Evolutionary conservation across 257 asterid species (phyloP).

Genomic region (Solanum etuberosum): DNA sequence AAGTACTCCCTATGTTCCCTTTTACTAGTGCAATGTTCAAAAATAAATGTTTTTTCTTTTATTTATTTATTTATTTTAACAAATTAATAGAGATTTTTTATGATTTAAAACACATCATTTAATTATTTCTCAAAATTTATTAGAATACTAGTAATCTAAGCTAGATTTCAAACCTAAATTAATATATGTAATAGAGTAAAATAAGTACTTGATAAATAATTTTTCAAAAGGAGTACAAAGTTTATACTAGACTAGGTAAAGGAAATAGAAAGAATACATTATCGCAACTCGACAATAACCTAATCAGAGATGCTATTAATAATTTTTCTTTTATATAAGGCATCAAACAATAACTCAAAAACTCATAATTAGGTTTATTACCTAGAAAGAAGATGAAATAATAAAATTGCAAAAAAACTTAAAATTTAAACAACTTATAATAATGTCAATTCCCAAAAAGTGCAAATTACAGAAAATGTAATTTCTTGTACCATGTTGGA

Average conservation of each 20-base stretch:
- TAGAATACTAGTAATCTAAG: background rate
- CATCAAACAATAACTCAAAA: no score
- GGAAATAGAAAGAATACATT: background rate
- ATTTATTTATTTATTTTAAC: background rate
- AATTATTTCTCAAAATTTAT: background rate
- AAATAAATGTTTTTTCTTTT: background rate
- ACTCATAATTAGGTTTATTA: no score
- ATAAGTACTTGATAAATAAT: background rate
- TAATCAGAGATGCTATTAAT: background rate
- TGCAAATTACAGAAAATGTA: no score
- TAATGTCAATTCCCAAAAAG: no score
- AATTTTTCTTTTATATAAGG: background rate
- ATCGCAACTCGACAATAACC: background rate
- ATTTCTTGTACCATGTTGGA: no score
- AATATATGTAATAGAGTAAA: background rate
- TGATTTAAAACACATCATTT: background rate
- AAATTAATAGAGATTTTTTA: background rate
- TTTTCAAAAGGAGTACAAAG: background rate
- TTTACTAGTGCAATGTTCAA: background rate
- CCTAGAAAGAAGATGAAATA: no score
- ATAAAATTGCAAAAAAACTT: no score
- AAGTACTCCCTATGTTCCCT: background rate
- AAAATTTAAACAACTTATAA: no score
- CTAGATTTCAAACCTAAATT: background rate
- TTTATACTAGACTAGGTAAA: background rate